Conservation (phyloP, 1,284 basidiomycete genomes). For the Neotropicomus parvogracilis region DNA sequence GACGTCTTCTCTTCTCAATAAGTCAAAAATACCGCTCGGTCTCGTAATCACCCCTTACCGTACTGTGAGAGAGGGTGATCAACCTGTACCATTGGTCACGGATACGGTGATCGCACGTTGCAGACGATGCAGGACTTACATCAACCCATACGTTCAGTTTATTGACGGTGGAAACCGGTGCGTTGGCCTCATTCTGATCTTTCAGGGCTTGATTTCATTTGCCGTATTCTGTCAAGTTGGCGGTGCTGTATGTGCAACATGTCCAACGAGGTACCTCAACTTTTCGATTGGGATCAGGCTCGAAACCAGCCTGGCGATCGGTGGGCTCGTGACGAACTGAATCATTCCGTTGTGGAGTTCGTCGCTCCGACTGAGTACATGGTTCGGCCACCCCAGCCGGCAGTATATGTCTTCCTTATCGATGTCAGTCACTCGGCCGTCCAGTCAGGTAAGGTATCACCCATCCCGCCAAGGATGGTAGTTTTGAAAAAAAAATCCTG, state of each 20-base stretch:
- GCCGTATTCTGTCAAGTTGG: slow-evolving; percentile 55
- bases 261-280: slow-evolving; percentile 97
- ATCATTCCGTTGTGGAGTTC: slow-evolving; percentile 91
- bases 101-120: slow-evolving; percentile 98
- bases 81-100: slow-evolving; percentile 81
- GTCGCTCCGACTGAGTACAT: slow-evolving; percentile 99
- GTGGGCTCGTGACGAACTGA: slow-evolving; percentile 92
- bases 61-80: slow-evolving; percentile 71
- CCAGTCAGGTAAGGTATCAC: slow-evolving; percentile 59
- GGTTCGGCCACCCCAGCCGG: slow-evolving; percentile 97
- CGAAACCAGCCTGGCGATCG: slow-evolving; percentile 94
- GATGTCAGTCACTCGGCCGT: slow-evolving; percentile 93
- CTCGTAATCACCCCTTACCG: slow-evolving; percentile 92
- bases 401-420: slow-evolving; percentile 95
- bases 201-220: slow-evolving; percentile 8
- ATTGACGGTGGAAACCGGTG: slow-evolving; percentile 95
- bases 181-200: slow-evolving; percentile 21
- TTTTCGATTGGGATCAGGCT: slow-evolving; percentile 97
- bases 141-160: slow-evolving; percentile 98
- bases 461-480: background rate
- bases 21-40: slow-evolving; percentile 91
- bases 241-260: slow-evolving; percentile 99
- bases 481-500: slow-evolving; percentile 3
- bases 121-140: slow-evolving; percentile 95
- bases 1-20: slow-evolving; percentile 86